Base-by-base conservation (phyloP, 768 basidiomycete genomes). In the Boletus bicolor region DNA sequence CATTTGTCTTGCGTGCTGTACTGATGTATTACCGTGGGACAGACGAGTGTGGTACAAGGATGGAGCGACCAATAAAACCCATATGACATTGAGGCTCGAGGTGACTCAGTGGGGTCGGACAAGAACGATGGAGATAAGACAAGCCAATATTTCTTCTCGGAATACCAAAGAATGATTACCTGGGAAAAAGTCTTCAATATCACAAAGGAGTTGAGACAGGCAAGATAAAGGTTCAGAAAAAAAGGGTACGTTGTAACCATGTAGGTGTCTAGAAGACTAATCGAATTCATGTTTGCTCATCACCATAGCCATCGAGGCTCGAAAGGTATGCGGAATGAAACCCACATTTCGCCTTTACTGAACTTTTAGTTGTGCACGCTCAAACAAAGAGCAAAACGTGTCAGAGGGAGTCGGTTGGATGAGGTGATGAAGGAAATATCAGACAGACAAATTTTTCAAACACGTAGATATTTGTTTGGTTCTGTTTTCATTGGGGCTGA, bases 261-360 rank as follows among this genome's bases (percentile, higher is more conserved):
- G 74, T 70, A 59, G 59, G 59, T 65, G 86, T 91, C 91, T 91
- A 86, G 72, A 92, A 92, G 91, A 95, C 91, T 94, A 95, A 95
- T 94, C 93, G 87, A 68, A 79, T 80, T 73, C 80, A 73, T 72
- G 72, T 75, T 82, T 82, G 79, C 80, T 84, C 86, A 85, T 80
- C 74, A 74, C 50, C 15, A 38, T 7, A 54, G 57, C 59, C 54
- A 35, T 21, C 9, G 38, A 2, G 44, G 53, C 41, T 39, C 4
- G 35, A 44, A 36, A 49, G 12, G 19, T 14, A 32, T 34, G 26
- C 3, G 9, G 15, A 54, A 49, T 32, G 17, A 47, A 39, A 58
- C 64, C 19, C 44, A 67, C 66, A 56, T 47, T 48, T 51, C 39
- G 15, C 19, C 6, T 30, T 54, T 49, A 7, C n/a, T 12, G 11